These are phyloP conservation scores for Boletus subparvulus DNA, from an alignment of 768 basidiomycete species.

Conservation along the genomic window DNA sequence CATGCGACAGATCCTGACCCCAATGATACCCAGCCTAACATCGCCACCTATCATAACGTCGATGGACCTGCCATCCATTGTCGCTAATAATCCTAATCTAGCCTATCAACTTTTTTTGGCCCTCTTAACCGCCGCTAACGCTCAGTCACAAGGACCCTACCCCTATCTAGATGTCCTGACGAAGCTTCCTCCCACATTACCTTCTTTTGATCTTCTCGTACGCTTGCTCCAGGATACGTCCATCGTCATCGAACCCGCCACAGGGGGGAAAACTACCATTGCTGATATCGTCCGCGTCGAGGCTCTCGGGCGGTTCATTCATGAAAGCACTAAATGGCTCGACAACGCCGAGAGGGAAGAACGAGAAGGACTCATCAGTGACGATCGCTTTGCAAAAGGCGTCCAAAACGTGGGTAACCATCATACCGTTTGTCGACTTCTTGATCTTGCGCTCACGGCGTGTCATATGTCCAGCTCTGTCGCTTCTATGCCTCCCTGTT, in stretches of 20 bases:
- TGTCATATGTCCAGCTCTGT: slow-evolving; percentile 51
- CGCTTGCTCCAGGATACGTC: slow-evolving; percentile 65
- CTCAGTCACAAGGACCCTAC: slow-evolving; percentile 35
- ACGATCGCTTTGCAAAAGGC: slow-evolving; percentile 71
- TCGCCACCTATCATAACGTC: slow-evolving; percentile 59
- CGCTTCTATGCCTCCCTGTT: slow-evolving; percentile 74
- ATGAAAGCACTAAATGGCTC: slow-evolving; percentile 67
- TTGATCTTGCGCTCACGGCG: slow-evolving; percentile 2
- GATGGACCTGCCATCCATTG: slow-evolving; percentile 63
- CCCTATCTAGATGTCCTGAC: slow-evolving; percentile 63
- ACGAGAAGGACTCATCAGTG: slow-evolving; percentile 62
- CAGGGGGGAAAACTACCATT: slow-evolving; percentile 54
- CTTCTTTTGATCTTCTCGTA: slow-evolving; percentile 72
- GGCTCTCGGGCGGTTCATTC: slow-evolving; percentile 68
- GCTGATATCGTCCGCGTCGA: slow-evolving; percentile 65
- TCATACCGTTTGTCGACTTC: background rate
- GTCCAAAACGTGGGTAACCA: slow-evolving; percentile 59
- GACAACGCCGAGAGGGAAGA: slow-evolving; percentile 71
- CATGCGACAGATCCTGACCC: slow-evolving; percentile 47
- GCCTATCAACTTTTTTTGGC: slow-evolving; percentile 66
- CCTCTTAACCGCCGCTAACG: slow-evolving; percentile 45
- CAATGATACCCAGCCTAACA: slow-evolving; percentile 44
- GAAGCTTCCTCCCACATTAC: slow-evolving; percentile 66
- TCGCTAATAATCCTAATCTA: slow-evolving; percentile 65
- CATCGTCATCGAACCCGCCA: slow-evolving; percentile 38